Percentiles rank a stretch among this genome's conserved stretches.
Conservation (phyloP, 2,329 filamentous ascomycete species). For the Colletotrichum coccodes region DNA sequence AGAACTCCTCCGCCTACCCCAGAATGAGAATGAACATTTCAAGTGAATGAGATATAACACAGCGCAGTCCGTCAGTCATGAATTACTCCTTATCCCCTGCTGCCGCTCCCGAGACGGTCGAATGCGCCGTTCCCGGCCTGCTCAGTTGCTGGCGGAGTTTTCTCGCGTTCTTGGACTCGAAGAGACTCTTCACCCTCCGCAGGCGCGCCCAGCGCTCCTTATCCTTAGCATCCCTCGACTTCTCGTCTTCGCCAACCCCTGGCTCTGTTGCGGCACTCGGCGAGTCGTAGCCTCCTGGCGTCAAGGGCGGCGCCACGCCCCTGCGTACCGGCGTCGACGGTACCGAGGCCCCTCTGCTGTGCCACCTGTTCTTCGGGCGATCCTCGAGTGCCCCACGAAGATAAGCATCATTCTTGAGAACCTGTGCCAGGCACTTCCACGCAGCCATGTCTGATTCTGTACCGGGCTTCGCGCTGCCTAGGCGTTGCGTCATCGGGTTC, state of each 20-base stretch:
- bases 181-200: conserved; percentile 76
- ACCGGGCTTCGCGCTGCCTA: conserved; percentile 43
- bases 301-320: conserved; percentile 23
- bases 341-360: conserved; percentile 23
- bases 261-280: conserved; percentile 33
- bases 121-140: conserved; percentile 53
- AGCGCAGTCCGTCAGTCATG: not conserved
- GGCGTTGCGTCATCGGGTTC: conserved; percentile 69
- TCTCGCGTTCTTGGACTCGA: conserved; percentile 72
- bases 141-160: conserved; percentile 56
- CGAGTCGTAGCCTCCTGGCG: conserved; percentile 32
- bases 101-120: conserved; percentile 37
- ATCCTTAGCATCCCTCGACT: conserved; percentile 66
- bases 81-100: conserved; percentile 6
- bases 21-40: not conserved
- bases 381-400: conserved; percentile 48
- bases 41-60: not conserved
- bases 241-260: conserved; percentile 54
- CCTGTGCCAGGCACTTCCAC: conserved; percentile 65
- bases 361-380: conserved; percentile 33
- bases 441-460: conserved; percentile 54
- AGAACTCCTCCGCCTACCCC: conserved; percentile 15
- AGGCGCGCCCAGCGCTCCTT: conserved; percentile 80
- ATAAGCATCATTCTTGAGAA: conserved; percentile 68
- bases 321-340: conserved; percentile 29